Evolutionary conservation across 225 moss, liverwort and hornwort genomes (phyloP).

Genomic region (Sphagnum contortum): DNA sequence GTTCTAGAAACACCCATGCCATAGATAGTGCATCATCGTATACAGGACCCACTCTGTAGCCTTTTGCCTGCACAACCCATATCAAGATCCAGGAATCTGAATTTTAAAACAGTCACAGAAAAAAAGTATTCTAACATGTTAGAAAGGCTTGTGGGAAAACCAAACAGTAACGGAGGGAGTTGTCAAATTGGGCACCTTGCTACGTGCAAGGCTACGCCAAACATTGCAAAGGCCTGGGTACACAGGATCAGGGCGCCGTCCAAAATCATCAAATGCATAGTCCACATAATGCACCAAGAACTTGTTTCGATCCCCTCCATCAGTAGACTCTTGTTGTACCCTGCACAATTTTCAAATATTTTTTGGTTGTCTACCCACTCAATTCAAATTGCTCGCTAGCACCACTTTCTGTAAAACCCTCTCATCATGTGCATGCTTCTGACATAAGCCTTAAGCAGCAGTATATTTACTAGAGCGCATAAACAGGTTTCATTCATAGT

Average conservation of each 20-base stretch:
- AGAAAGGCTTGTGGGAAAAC: too few relatives aligned
- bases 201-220: conserved; percentile 95
- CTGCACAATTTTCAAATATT: conserved; percentile 21
- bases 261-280: conserved; percentile 94
- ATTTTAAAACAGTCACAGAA: too few relatives aligned
- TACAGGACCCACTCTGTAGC: conserved; percentile 93
- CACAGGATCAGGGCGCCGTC: conserved; percentile 82
- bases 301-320: conserved; percentile 72
- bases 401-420: too few relatives aligned
- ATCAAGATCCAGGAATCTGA: too few relatives aligned
- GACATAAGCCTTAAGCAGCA: too few relatives aligned
- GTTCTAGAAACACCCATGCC: conserved; percentile 98
- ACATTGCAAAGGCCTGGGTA: conserved; percentile 98
- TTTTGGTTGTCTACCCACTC: too few relatives aligned
- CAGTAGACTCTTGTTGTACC: conserved; percentile 80
- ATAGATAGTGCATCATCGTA: conserved; percentile 94
- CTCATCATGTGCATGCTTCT: too few relatives aligned
- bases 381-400: too few relatives aligned
- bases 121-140: too few relatives aligned
- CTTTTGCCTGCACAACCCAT: conserved; percentile 62
- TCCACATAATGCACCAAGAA: conserved; percentile 91
- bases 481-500: too few relatives aligned
- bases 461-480: too few relatives aligned
- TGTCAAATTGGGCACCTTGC: conserved; percentile 47
- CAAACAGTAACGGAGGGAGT: too few relatives aligned